Evolutionary conservation across 2,329 filamentous ascomycete species (phyloP).

Genomic region (Atkinsonella texensis): DNA sequence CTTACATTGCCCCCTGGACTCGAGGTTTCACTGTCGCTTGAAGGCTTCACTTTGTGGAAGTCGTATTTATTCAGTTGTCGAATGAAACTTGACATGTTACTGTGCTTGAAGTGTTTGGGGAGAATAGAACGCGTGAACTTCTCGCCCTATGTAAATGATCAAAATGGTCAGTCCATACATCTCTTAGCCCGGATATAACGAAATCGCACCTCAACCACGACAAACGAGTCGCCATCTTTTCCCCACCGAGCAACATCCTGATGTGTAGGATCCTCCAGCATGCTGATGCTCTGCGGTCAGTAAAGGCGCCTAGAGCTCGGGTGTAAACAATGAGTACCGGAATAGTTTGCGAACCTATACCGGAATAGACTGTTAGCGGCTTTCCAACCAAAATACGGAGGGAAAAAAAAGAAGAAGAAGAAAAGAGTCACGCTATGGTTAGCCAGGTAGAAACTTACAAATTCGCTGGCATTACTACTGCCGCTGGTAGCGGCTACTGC

Average conservation of each 20-base stretch:
- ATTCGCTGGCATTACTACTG: constrained; percentile 83
- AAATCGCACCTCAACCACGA: constrained; percentile 71
- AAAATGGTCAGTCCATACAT: constrained; percentile 6
- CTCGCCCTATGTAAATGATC: constrained; percentile 55
- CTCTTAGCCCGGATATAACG: too few relatives aligned
- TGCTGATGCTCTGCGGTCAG: constrained; percentile 27
- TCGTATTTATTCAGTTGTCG: constrained; percentile 95
- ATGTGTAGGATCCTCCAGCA: constrained; percentile 93
- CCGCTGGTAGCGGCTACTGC: constrained; percentile 24
- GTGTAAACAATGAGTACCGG: constrained; percentile 51
- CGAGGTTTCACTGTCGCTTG: constrained; percentile 23
- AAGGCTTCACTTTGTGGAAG: constrained; percentile 83
- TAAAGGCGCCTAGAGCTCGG: background rate
- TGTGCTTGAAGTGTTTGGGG: constrained; percentile 98
- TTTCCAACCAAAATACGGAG: background rate
- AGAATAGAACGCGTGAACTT: constrained; percentile 97
- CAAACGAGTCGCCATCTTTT: constrained; percentile 88
- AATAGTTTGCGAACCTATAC: constrained; percentile 89
- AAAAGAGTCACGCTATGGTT: background rate
- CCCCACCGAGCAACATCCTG: constrained; percentile 92
- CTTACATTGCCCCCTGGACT: constrained; percentile 25
- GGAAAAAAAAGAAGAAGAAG: too few relatives aligned
- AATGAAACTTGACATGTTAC: constrained; percentile 95
- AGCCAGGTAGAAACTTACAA: constrained; percentile 49
- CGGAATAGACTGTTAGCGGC: background rate